Conservation (phyloP, 140 eudicot species). For the Bidens hawaiensis region DNA sequence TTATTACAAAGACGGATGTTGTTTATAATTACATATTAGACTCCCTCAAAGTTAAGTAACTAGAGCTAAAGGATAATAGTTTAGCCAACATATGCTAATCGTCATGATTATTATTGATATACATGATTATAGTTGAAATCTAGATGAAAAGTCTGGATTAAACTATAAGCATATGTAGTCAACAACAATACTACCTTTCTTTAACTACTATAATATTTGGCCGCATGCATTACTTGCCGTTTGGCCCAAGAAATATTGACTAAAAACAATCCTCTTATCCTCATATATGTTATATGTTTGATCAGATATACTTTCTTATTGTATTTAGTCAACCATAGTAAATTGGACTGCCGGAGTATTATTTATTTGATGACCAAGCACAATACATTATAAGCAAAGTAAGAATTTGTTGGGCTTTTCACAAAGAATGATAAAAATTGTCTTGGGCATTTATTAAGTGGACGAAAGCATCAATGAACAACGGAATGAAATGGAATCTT, state of each 20-base stretch:
- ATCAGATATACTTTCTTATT: not conserved
- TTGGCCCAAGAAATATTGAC: constrained; percentile 23
- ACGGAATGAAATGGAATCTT: no score
- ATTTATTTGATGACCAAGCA: not conserved
- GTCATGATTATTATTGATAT: not conserved
- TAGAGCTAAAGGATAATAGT: not conserved
- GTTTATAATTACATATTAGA: not conserved
- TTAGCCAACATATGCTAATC: not conserved
- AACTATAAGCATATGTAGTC: no score
- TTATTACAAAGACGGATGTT: no score
- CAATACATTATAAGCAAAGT: not conserved
- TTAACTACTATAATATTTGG: not conserved
- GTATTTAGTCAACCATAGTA: not conserved
- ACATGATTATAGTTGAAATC: not conserved
- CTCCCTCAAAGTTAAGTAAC: not conserved
- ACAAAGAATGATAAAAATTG: not conserved
- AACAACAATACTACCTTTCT: not conserved
- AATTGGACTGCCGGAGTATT: not conserved
- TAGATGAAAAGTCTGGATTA: no score
- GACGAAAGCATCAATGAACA: no score
- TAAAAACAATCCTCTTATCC: not conserved
- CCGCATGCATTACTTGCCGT: constrained; percentile 18
- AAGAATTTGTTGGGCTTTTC: not conserved
- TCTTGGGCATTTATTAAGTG: not conserved
- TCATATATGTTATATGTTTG: not conserved